phyloP scores from a whole-genome alignment of 169 alveolate species.

The Plasmodium sp. region DNA sequence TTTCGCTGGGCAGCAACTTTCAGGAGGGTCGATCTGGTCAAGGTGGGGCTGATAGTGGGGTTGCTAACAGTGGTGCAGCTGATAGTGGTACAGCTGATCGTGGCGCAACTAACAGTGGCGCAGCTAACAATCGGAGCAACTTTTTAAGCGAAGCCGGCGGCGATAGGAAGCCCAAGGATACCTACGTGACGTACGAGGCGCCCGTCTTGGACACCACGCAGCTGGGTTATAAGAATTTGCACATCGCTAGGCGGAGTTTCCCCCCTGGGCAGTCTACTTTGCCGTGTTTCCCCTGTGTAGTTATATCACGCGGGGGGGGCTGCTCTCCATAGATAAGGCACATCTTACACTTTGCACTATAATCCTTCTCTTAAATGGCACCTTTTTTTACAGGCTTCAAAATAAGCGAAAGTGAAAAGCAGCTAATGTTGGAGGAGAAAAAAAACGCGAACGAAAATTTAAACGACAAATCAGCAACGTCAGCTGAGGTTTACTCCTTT shows the following conservation, averaged over 20 bases:
- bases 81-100: slow-evolving; percentile 7
- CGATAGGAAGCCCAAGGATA: slow-evolving; percentile 30
- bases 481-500: slow-evolving; percentile 86
- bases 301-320: not conserved
- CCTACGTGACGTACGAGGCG: slow-evolving; percentile 75
- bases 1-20: slow-evolving; percentile 37
- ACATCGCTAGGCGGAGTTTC: not conserved
- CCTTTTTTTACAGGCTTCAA: slow-evolving; percentile 65
- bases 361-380: not conserved
- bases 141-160: slow-evolving; percentile 8
- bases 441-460: slow-evolving; percentile 32
- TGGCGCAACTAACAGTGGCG: slow-evolving; percentile 46
- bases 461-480: slow-evolving; percentile 14
- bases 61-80: slow-evolving; percentile 36
- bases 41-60: slow-evolving; percentile 28
- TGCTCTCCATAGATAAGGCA: not conserved
- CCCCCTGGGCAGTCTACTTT: not conserved
- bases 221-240: slow-evolving; percentile 70
- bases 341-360: not conserved
- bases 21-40: slow-evolving; percentile 17
- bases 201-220: slow-evolving; percentile 80
- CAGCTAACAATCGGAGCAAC: slow-evolving; percentile 14
- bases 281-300: not conserved
- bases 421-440: slow-evolving; percentile 29
- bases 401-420: slow-evolving; percentile 74